Evolutionary conservation across 1,139 yeast genomes (phyloP), one percentile per base, ranked within the genome.

Genomic region (Scheffersomyces parashehatae): DNA sequence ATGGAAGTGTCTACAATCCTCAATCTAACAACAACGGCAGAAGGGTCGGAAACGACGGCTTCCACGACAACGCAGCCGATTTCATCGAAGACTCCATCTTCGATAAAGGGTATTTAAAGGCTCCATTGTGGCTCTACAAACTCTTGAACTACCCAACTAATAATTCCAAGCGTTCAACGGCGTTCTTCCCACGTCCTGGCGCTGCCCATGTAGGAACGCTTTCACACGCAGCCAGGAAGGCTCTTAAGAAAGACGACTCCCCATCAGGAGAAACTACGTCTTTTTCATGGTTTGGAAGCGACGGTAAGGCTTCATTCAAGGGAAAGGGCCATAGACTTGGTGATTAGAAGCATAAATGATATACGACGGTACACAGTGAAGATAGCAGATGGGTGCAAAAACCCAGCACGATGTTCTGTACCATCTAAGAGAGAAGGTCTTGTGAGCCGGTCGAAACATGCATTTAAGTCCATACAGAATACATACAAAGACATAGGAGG

Each of bases 91-190:
- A 69, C 47, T 55, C 76, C 5, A 58, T 70, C 11, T 73, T 68
- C 46, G 79, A 74, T 49, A 58, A 59, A 45, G 79, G 79, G 4
- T 71, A 73, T 50, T 65, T 71, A 47, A 67, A 65, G 47, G 79
- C 79, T 1, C 79, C 79, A 2, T 37, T 46, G 26, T 64, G 68
- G 65, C 52, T 74, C 14, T 73, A 72, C 53, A 52, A 47, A 1
- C 16, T 63, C 4, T 59, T 73, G 40, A 52, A 59, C 24, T 70
- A 66, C 45, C 77, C 77, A 0, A 47, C 42, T 24, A 56, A 58
- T 35, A 59, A 53, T 5, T 55, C 68, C 9, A 51, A 42, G 28
- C 53, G 75, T 40, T 52, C 60, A 3, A 69, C 75, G 0, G 75
- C 74, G 2, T 68, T 67, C 42, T 41, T 49, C 3, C 33, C 32